A percentile compares a stretch with the other conserved stretches of the same genome.
Evolutionary conservation across 2,329 filamentous ascomycete species (phyloP).

Genomic region (Xylaria sp.): DNA sequence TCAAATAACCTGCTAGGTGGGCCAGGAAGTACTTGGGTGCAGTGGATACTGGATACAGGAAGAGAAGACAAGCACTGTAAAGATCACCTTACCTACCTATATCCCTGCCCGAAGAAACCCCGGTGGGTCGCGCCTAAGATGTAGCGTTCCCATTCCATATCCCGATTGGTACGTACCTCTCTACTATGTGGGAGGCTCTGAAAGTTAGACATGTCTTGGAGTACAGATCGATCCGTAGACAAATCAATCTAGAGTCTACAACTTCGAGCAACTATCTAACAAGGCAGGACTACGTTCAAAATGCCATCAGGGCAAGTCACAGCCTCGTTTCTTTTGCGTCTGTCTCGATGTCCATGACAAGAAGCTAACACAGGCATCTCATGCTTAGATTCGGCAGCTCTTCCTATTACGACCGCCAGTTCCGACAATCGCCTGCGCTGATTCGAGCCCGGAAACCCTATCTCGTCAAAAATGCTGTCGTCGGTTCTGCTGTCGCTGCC

Average conservation of each 20-base stretch:
- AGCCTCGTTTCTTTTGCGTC: neutral
- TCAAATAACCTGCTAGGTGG: neutral
- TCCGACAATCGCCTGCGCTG: conserved; percentile 86
- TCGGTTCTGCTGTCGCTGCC: conserved; percentile 78
- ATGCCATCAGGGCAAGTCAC: conserved; percentile 43
- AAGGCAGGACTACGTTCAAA: conserved; percentile 37
- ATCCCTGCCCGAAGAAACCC: conserved; percentile 3
- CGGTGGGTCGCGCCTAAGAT: neutral
- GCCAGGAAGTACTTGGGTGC: neutral
- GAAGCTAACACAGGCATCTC: conserved; percentile 15
- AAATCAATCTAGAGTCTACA: neutral
- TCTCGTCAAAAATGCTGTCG: conserved; percentile 86
- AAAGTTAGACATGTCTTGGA: too few species aligned
- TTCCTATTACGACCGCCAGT: conserved; percentile 92
- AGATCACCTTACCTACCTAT: too few species aligned
- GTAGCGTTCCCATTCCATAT: too few species aligned
- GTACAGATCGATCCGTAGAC: too few species aligned
- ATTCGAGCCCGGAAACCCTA: conserved; percentile 93
- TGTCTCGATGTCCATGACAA: neutral
- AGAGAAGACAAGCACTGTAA: too few species aligned
- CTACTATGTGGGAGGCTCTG: too few species aligned
- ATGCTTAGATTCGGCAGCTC: conserved; percentile 58
- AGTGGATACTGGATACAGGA: neutral
- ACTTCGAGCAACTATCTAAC: conserved; percentile 13
- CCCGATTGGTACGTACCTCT: too few species aligned